Percentiles rank a stretch among this genome's conserved stretches.
These are phyloP conservation scores for Debaryomycetaceae sp. DNA, from an alignment of 1,139 yeast species.

Conservation along the genomic window DNA sequence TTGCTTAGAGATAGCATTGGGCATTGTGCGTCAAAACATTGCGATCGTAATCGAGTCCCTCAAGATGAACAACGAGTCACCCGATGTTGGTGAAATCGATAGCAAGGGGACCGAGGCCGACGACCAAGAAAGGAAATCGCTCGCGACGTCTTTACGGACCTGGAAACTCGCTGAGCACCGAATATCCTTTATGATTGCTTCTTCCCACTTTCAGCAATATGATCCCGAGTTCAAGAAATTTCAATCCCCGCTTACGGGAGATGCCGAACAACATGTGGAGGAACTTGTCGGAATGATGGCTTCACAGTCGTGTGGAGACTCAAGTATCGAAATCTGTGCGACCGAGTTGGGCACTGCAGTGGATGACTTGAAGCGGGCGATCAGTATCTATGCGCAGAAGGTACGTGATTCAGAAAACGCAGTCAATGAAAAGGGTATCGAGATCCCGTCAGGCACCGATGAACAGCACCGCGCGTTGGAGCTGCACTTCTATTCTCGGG, in stretches of 20 bases:
- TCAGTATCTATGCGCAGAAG: too few species aligned
- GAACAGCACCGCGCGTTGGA: constrained; percentile 15
- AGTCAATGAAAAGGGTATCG: constrained; percentile 2
- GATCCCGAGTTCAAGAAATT: constrained; percentile 35
- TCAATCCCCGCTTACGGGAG: neutral
- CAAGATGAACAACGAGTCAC: too few species aligned
- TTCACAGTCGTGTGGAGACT: constrained; percentile 11
- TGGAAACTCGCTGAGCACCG: constrained; percentile 64
- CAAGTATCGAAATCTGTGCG: constrained; percentile 6
- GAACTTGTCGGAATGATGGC: constrained; percentile 12
- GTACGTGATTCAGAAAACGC: constrained; percentile 4
- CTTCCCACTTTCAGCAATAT: constrained; percentile 61
- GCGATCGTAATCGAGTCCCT: neutral
- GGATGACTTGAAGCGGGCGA: too few species aligned
- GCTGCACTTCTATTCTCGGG: constrained; percentile 42
- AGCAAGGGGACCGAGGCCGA: too few species aligned
- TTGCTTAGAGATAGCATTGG: constrained; percentile 24
- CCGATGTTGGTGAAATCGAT: too few species aligned
- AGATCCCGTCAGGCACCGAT: constrained; percentile 5
- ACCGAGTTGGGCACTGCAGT: too few species aligned
- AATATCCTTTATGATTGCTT: constrained; percentile 67
- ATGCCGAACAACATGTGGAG: constrained; percentile 4
- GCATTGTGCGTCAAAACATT: neutral
- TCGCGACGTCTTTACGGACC: constrained; percentile 3
- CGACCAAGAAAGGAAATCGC: too few species aligned